These are phyloP conservation scores for Aspergillus kassunensis DNA, from an alignment of 495 filamentous ascomycete genomes.

Conservation along the genomic window DNA sequence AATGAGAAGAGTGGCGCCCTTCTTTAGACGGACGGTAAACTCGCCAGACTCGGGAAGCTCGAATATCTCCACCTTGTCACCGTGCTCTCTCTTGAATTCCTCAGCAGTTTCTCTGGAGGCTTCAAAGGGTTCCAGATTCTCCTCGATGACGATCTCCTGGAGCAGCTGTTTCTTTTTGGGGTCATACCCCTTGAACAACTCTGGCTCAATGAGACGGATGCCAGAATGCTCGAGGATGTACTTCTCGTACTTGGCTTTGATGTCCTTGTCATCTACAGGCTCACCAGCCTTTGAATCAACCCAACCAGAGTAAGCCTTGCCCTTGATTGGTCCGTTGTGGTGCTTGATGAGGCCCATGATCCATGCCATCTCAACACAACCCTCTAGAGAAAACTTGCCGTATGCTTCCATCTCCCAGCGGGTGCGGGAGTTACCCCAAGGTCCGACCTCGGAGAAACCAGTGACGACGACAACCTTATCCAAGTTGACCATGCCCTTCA, in stretches of 20 bases:
- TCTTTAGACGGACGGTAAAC: slow-evolving; percentile 88
- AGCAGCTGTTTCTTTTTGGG: slow-evolving; percentile 97
- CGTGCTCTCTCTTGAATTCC: slow-evolving; percentile 95
- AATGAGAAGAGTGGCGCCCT: slow-evolving; percentile 88
- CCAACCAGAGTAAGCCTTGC: slow-evolving; percentile 95
- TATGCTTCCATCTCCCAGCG: slow-evolving; percentile 99
- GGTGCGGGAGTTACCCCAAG: slow-evolving; percentile 97
- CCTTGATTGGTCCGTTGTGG: slow-evolving; percentile 97
- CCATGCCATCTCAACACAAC: slow-evolving; percentile 99
- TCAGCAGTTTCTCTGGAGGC: slow-evolving; percentile 94
- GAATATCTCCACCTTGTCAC: slow-evolving; percentile 95
- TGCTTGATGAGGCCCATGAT: slow-evolving; percentile 99
- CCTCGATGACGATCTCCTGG: slow-evolving; percentile 94
- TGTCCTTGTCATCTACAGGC: slow-evolving; percentile 95
- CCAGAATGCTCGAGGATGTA: slow-evolving; percentile 93
- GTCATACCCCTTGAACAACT: slow-evolving; percentile 95
- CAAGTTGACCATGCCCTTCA: slow-evolving; percentile 97
- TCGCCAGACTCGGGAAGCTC: slow-evolving; percentile 93
- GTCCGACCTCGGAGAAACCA: slow-evolving; percentile 92
- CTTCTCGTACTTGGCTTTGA: slow-evolving; percentile 96
- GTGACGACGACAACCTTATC: slow-evolving; percentile 97
- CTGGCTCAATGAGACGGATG: slow-evolving; percentile 96
- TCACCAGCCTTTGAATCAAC: slow-evolving; percentile 91
- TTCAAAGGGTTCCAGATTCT: slow-evolving; percentile 96
- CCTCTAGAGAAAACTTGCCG: slow-evolving; percentile 94